Conservation (phyloP, 202 grass and related monocot species). For the Dendrocalamus latiflorus region DNA sequence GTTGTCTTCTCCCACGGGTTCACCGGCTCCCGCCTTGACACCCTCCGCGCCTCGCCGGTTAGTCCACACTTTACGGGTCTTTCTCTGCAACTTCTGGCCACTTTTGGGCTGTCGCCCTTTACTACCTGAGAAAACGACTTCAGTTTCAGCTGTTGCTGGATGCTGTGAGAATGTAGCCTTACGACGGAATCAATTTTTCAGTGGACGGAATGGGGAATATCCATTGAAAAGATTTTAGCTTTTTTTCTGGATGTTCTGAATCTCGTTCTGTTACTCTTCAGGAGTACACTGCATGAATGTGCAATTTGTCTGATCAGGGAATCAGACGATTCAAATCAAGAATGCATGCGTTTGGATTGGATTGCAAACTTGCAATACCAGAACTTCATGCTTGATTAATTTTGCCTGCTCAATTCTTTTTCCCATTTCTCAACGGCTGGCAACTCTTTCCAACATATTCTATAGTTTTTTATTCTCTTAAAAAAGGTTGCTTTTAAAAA, state of each 20-base stretch:
- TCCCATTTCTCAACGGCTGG: neutral
- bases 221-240: neutral
- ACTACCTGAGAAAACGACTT: neutral
- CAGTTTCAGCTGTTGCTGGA: too few species aligned
- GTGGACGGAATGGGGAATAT: neutral
- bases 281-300: neutral
- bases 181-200: neutral
- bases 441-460: neutral
- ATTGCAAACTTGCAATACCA: too few species aligned
- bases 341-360: neutral
- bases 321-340: too few species aligned
- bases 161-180: neutral
- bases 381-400: neutral
- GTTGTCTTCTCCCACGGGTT: slow-evolving; percentile 90
- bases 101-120: too few species aligned
- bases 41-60: slow-evolving; percentile 53
- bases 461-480: neutral
- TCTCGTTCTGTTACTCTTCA: neutral
- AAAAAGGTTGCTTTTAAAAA: neutral
- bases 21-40: slow-evolving; percentile 56
- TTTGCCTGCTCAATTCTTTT: neutral
- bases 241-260: neutral
- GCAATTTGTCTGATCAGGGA: neutral
- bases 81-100: neutral
- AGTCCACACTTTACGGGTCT: neutral